Evolutionary conservation across 1,284 basidiomycete genomes (phyloP), one percentile per base, ranked within the genome.

Genomic region (Cryptococcus floricola): DNA sequence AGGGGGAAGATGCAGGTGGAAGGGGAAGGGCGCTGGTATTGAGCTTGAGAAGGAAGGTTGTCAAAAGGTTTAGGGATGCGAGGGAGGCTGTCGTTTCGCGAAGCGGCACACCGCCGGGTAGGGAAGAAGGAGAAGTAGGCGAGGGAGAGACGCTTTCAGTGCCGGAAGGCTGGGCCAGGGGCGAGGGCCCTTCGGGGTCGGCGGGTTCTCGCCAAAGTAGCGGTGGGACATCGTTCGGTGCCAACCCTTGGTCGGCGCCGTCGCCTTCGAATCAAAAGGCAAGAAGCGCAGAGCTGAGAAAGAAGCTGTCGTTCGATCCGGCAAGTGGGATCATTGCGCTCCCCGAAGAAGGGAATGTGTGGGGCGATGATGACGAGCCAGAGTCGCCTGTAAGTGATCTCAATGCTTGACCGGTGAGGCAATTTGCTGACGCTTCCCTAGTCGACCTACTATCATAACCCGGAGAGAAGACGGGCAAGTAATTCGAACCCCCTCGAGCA

Each of bases 321-420:
- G 57, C 67, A 43, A 48, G 62, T 13, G 91, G 90, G 0, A 86
- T 91, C 42, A 92, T 92, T 58, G 86, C 86, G 79, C 76, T 93
- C 3, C 88, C 89, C 0, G 88, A 74, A 46, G 83, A 85, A 64
- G 27, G 44, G 18, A 86, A 81, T 47, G 82, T 84, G 39, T 89
- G 88, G 87, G 76, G 75, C 14, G 81, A 76, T 52, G 65, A 62
- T 28, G 74, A 83, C 82, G 62, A 64, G n/a, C 53, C 51, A 9
- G 58, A 54, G 31, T 64, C 64, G 6, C 68, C 68, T 39, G 68
- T 70, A 51, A 61, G 68, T 65, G 38, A 8, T 18, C n/a, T 14
- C 13, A 2, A 23, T 16, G 12, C 19, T 12, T 18, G 13, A 5
- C 8, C 14, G 10, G 2, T 31, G 44, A 16, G 34, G 12, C 18